Conservation (phyloP, 192 early-diverging fungal species). For the Backusella parvicylindrica region DNA sequence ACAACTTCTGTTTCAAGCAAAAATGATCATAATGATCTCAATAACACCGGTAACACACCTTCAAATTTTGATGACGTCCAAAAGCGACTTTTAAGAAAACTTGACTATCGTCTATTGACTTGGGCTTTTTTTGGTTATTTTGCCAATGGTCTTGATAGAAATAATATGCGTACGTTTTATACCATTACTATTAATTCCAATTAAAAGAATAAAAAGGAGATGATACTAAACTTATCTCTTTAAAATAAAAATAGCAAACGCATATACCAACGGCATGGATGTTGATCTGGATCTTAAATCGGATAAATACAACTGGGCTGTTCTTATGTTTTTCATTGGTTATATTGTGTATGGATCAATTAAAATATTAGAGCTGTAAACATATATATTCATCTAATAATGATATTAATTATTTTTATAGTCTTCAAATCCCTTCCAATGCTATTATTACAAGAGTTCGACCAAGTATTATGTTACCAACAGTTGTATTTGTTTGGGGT, state of each 20-base stretch:
- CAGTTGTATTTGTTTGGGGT: conserved; percentile 21
- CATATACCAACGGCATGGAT: conserved; percentile 33
- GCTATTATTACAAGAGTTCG: conserved; percentile 22
- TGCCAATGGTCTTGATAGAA: conserved; percentile 34
- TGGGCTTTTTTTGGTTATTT: conserved; percentile 37
- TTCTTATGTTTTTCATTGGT: conserved; percentile 66
- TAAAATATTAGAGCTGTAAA: conserved; percentile 5
- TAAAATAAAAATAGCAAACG: conserved; percentile 18
- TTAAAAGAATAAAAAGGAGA: background rate
- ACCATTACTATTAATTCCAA: background rate
- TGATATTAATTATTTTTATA: conserved; percentile 2
- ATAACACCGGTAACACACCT: background rate
- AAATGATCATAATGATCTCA: background rate
- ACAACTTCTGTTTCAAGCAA: background rate
- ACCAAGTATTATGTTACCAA: conserved; percentile 24
- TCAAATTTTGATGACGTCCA: background rate
- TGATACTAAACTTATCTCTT: background rate
- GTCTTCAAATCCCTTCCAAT: conserved; percentile 25
- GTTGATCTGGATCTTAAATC: conserved; percentile 39
- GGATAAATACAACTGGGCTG: conserved; percentile 53
- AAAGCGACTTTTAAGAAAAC: conserved; percentile 17
- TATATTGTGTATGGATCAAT: conserved; percentile 24
- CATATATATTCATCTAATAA: background rate
- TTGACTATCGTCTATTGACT: conserved; percentile 28
- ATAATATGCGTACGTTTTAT: conserved; percentile 28